phyloP scores from a whole-genome alignment of 306 rosid genomes.

The apple (Malus domestica) region DNA sequence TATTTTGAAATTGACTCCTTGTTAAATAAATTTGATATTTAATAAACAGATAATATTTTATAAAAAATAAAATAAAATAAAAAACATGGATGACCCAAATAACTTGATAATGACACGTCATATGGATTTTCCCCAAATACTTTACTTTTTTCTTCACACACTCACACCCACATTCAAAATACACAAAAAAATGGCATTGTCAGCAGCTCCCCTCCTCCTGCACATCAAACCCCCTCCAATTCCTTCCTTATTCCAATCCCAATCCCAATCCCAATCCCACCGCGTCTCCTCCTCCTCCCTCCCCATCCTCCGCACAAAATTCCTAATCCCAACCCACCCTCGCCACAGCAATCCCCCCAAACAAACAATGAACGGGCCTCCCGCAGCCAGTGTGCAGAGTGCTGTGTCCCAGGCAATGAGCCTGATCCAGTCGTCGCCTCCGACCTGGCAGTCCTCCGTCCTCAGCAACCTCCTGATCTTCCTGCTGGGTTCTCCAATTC shows the following conservation, averaged over 20 bases:
- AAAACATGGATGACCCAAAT: neutral
- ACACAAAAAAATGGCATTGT: constrained; percentile 3
- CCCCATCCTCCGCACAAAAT: neutral
- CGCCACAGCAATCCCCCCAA: neutral
- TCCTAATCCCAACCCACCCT: constrained; percentile 12
- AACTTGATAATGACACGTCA: neutral
- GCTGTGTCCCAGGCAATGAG: constrained; percentile 42
- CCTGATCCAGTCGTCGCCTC: constrained; percentile 66
- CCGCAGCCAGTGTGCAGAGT: constrained; percentile 32
- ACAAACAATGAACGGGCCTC: constrained; percentile 23
- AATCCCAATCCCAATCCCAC: constrained; percentile 12
- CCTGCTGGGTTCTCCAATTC: constrained; percentile 59
- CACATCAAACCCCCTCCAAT: constrained; percentile 18
- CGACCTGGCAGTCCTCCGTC: constrained; percentile 76
- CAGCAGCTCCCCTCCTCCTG: constrained; percentile 18
- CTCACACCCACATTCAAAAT: neutral
- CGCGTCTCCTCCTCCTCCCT: constrained; percentile 8
- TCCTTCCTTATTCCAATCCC: constrained; percentile 14
- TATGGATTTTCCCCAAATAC: neutral
- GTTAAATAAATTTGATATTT: too few relatives aligned
- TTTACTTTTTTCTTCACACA: neutral
- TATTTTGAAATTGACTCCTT: too few relatives aligned
- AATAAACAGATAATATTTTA: too few relatives aligned
- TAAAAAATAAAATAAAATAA: too few relatives aligned
- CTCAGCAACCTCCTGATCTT: constrained; percentile 64